Base-by-base conservation (phyloP, 2,329 filamentous ascomycete species). In the Berkeleyomyces basicola region DNA sequence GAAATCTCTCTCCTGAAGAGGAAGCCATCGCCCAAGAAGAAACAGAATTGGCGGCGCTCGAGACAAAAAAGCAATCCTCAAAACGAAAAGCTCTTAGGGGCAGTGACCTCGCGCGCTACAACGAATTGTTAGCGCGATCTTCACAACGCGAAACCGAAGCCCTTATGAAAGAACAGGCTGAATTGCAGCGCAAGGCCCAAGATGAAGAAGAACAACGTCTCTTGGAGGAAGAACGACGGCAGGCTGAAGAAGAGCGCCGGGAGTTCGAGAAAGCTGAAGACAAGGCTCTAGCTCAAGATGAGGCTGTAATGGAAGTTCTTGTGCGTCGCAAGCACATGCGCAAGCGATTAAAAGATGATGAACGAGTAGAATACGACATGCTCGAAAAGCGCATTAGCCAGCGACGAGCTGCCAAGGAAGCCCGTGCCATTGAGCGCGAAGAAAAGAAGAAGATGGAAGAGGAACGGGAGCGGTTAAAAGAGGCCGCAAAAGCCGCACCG, bases 91-190 rank as follows among this genome's bases (percentile, higher is more conserved):
- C 11, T 6, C 55, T 62, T 0, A 62, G 33, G 16, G 63, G 55
- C 4, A 3, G 7, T n/a, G 60, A 62, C n/a, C 55, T 64, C 16
- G 58, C n/a, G 16, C 63, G 63, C 10, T 64, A 62, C 39, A 62
- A 64, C 39, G 60, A 64, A 49, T 57, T 64, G 23, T 51, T 57
- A 37, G 59, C 63, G 10, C 59, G 53, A 4, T 61, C 60, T 33
- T 64, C 63, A n/a, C 59, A 62, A 31, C 63, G 63, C 10, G 63
- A 64, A 49, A 51, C 61, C 36, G 43, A 59, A 42, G 61, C 59
- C 11, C 31, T 62, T 5, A 62, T 64, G 55, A 58, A 53, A 23
- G 61, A 62, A 11, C 60, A 64, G 46, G 60, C 60, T n/a, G 63
- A 61, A 16, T 14, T 33, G 16, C 58, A 43, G 7, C 62, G 62